Evolutionary conservation across 805 yeast species (phyloP).

Genomic region (Wickerhamomyces subpelliculosus): DNA sequence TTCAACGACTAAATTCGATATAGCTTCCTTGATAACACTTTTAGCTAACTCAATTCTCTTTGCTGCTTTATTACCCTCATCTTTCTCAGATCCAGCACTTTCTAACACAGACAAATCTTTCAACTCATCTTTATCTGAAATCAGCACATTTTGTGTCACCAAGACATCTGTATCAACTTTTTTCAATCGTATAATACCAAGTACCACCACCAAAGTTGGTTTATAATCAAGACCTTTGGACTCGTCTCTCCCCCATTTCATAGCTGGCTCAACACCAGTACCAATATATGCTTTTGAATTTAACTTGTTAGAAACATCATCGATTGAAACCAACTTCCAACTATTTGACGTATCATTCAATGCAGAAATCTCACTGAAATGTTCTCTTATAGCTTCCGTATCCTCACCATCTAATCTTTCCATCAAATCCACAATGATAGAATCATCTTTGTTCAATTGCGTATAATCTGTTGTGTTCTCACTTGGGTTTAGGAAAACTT

Average conservation of each 20-base stretch:
- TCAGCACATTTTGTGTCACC: slow-evolving; percentile 55
- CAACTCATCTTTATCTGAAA: slow-evolving; percentile 24
- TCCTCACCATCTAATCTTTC: slow-evolving; percentile 39
- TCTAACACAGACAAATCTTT: slow-evolving; percentile 18
- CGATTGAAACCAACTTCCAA: slow-evolving; percentile 26
- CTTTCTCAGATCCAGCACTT: slow-evolving; percentile 4
- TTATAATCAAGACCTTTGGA: slow-evolving; percentile 13
- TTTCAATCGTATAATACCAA: slow-evolving; percentile 50
- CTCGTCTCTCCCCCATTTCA: slow-evolving; percentile 44
- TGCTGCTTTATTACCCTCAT: slow-evolving; percentile 15
- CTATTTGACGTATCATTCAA: slow-evolving; percentile 30
- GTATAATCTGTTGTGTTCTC: slow-evolving; percentile 26
- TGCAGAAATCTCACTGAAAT: slow-evolving; percentile 47
- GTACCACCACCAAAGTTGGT: slow-evolving; percentile 39
- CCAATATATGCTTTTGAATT: slow-evolving; percentile 24
- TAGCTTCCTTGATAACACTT: slow-evolving; percentile 16
- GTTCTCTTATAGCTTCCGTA: slow-evolving; percentile 41
- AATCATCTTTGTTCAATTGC: slow-evolving; percentile 36
- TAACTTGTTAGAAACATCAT: slow-evolving; percentile 9
- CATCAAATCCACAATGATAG: slow-evolving; percentile 58
- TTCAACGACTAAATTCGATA: slow-evolving; percentile 28
- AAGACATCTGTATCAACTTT: slow-evolving; percentile 54
- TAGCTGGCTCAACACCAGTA: slow-evolving; percentile 35
- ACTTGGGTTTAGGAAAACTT: slow-evolving; percentile 60
- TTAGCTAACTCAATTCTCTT: slow-evolving; percentile 24